These are phyloP conservation scores for Nemophila menziesii DNA, from an alignment of 257 asterid genomes.

Conservation along the genomic window DNA sequence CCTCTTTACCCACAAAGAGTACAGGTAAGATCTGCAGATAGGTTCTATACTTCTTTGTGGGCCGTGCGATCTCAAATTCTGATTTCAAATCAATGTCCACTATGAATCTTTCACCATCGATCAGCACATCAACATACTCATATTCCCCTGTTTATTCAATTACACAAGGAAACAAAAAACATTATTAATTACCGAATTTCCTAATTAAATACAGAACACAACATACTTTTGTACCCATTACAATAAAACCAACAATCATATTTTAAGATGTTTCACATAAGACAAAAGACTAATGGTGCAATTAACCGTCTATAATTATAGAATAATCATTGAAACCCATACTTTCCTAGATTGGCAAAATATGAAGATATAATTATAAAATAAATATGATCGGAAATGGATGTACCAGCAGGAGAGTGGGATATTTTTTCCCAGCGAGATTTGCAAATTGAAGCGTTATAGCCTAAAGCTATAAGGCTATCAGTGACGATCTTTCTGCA, in stretches of 20 bases:
- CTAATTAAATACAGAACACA: not conserved
- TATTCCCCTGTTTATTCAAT: conserved; percentile 48
- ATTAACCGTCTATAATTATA: too few species aligned
- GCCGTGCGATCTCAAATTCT: conserved; percentile 84
- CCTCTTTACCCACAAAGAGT: conserved; percentile 59
- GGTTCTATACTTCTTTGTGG: conserved; percentile 53
- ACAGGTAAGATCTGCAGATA: conserved; percentile 59
- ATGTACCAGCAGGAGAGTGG: conserved; percentile 51
- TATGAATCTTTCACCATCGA: conserved; percentile 46
- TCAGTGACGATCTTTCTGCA: conserved; percentile 51
- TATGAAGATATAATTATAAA: too few species aligned
- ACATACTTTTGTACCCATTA: not conserved
- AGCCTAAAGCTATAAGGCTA: conserved; percentile 54
- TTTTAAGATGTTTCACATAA: too few species aligned
- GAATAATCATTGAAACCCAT: too few species aligned
- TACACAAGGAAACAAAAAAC: not conserved
- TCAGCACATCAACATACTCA: conserved; percentile 62
- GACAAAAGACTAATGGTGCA: too few species aligned
- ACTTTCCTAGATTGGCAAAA: too few species aligned
- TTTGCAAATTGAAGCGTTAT: conserved; percentile 75
- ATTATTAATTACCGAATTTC: not conserved
- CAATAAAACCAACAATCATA: too few species aligned
- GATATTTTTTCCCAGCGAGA: conserved; percentile 72
- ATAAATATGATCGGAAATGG: too few species aligned
- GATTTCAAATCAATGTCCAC: conserved; percentile 79